Base-by-base conservation (phyloP, 2,329 filamentous ascomycete species). In the Graphilbum fragrans region DNA sequence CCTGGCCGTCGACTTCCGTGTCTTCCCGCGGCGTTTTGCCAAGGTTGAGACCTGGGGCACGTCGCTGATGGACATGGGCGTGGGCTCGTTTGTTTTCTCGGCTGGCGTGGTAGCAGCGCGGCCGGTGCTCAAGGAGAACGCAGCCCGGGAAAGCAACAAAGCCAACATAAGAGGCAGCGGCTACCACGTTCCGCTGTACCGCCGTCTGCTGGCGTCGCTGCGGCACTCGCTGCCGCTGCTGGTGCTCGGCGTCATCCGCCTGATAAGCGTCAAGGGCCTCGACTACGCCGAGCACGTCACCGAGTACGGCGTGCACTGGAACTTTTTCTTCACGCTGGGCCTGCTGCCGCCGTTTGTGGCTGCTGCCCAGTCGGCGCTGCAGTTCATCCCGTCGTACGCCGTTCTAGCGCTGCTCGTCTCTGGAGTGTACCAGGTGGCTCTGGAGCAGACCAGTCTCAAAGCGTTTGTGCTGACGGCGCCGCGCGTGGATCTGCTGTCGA, bases 31-130 rank as follows among this genome's bases (percentile, higher is more conserved):
- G 22, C 81, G 92, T 25, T 96, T 96, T 58, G 92, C 87, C 43
- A 98, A 98, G 65, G 92, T 94, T 3, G 92, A 98, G 62, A 95
- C 86, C n/a, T 98, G 92, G 86, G 92, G 92, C 41, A 95, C 90
- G 2, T 96, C 90, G n/a, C 66, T 98, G 47, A 98, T 98, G 92
- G 92, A 98, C 58, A 70, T 96, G 53, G 92, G 92, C 38, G 92
- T 98, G 37, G 92, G 92, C 22, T 94, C 88, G 12, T 98, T 98
- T 63, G 92, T 98, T 52, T 98, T 94, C 62, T 87, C 87, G 3
- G 84, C 83, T 16, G 92, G 92, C 19, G 67, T 95, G 27, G 86
- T 96, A n/a, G 87, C 85, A 31, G 87, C 88, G 14, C 74, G 90
- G 17, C 78, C 85, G 2, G 70, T 87, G 12, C 66, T 95, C 37